Conservation (phyloP, 148 eudicot genomes). For the Vaccinium darrowii region DNA sequence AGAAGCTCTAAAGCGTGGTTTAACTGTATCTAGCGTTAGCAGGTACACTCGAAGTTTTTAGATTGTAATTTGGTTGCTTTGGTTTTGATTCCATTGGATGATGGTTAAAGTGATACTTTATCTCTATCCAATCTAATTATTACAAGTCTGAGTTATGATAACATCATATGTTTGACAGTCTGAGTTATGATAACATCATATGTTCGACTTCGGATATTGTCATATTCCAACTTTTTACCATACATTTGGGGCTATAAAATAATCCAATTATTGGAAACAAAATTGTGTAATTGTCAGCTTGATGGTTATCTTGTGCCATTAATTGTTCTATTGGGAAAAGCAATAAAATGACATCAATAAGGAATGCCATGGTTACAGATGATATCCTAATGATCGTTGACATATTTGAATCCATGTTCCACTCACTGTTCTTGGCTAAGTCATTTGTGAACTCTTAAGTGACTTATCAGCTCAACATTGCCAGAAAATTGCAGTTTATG, state of each 20-base stretch:
- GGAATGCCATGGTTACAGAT: background rate
- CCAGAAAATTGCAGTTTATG: background rate
- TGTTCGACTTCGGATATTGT: background rate
- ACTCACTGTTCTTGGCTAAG: background rate
- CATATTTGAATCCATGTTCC: background rate
- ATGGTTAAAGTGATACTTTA: background rate
- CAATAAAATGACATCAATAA: background rate
- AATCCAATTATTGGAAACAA: background rate
- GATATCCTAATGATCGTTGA: background rate
- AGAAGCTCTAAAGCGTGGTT: conserved; percentile 58
- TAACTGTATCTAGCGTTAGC: conserved; percentile 59
- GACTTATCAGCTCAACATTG: conserved; percentile 2
- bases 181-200: background rate
- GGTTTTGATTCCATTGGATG: background rate
- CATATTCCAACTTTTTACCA: background rate
- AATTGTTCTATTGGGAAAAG: background rate
- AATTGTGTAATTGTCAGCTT: background rate
- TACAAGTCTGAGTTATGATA: background rate
- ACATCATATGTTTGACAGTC: background rate
- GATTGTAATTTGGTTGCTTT: background rate
- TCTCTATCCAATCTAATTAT: background rate
- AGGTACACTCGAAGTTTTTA: conserved; percentile 29
- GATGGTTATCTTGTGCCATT: background rate
- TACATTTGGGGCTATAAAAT: background rate
- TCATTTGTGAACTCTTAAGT: background rate